Evolutionary conservation across 2,329 filamentous ascomycete species (phyloP).

Genomic region (Colletotrichum filicis): DNA sequence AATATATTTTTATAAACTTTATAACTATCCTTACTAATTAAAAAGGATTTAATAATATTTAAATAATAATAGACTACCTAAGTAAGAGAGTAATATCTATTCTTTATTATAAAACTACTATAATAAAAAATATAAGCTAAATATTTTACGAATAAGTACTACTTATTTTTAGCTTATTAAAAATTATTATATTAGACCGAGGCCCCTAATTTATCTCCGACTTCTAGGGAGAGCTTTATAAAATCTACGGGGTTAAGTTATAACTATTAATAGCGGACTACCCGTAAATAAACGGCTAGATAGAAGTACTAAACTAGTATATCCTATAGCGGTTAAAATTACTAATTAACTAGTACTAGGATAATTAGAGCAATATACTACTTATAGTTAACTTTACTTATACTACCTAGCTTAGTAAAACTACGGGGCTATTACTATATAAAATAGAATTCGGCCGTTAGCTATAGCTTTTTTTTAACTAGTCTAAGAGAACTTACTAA

Average conservation of each 20-base stretch:
- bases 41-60: accelerated
- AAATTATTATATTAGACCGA: accelerated
- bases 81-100: accelerated
- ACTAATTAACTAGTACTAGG: accelerated
- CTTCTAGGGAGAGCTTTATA: accelerated
- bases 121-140: too few relatives aligned
- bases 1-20: too few relatives aligned
- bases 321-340: accelerated
- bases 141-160: accelerated
- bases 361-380: too few relatives aligned
- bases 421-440: accelerated
- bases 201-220: accelerated
- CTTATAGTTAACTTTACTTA: accelerated
- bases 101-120: too few relatives aligned
- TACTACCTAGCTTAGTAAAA: accelerated
- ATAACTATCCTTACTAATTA: too few relatives aligned
- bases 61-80: accelerated
- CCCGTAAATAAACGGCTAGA: accelerated
- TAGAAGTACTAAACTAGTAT: too few relatives aligned
- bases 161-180: accelerated
- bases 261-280: too few relatives aligned
- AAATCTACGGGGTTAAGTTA: accelerated
- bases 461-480: too few relatives aligned
- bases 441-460: accelerated
- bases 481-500: accelerated